These are phyloP conservation scores for Aureobasidium sp. DNA, from an alignment of 2,329 filamentous ascomycete genomes.

Conservation along the genomic window DNA sequence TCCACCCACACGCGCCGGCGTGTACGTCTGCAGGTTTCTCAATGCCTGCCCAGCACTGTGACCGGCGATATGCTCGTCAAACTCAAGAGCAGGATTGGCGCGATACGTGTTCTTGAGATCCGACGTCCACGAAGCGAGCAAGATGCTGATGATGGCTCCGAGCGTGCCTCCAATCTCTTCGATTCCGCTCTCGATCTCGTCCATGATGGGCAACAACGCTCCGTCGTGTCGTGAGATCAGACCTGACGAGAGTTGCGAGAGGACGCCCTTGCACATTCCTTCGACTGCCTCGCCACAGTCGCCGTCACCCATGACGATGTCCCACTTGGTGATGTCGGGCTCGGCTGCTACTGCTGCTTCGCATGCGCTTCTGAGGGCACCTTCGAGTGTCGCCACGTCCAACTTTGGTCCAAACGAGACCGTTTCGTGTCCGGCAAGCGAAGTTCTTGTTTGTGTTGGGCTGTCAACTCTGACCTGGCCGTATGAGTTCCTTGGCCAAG, in stretches of 20 bases:
- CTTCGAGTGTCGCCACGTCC: constrained; percentile 24
- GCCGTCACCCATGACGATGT: constrained; percentile 56
- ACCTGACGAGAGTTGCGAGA: constrained; percentile 19
- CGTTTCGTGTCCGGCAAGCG: not conserved
- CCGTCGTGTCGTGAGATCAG: constrained; percentile 15
- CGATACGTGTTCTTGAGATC: constrained; percentile 27
- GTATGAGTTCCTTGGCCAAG: constrained; percentile 43
- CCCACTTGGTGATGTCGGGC: constrained; percentile 54
- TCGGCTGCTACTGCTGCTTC: constrained; percentile 47
- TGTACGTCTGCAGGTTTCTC: constrained; percentile 33
- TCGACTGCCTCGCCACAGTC: constrained; percentile 53
- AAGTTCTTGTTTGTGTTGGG: not conserved
- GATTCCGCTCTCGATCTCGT: constrained; percentile 25
- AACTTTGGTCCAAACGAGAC: constrained; percentile 16
- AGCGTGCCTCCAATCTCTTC: constrained; percentile 31
- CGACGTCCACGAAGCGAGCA: constrained; percentile 30
- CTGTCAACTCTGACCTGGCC: not conserved
- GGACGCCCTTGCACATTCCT: constrained; percentile 27
- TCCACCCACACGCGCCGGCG: constrained; percentile 25
- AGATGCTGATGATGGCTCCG: constrained; percentile 28
- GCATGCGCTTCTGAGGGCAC: constrained; percentile 34
- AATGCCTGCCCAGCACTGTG: constrained; percentile 29
- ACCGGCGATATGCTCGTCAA: constrained; percentile 19
- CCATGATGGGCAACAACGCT: constrained; percentile 25
- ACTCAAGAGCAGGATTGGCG: constrained; percentile 17